A percentile compares a stretch with the other conserved stretches of the same genome.
Evolutionary conservation across 1,139 yeast species (phyloP).

Genomic region (Magnusiomyces tetraspermus): DNA sequence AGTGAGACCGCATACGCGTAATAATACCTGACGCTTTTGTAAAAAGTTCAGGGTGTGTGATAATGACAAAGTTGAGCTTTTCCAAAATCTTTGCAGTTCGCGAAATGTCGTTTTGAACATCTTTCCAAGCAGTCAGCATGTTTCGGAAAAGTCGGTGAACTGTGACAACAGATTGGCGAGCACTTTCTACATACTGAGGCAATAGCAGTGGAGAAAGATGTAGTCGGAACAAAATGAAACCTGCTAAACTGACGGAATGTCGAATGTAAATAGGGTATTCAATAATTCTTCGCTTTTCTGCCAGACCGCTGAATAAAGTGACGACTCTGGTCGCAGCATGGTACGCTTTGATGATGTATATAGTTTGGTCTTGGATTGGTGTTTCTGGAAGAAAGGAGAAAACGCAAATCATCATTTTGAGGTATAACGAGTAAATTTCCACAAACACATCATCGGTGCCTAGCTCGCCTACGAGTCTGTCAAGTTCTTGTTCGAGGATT

Average conservation of each 20-base stretch:
- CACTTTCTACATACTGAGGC: slow-evolving; percentile 74
- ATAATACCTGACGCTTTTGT: slow-evolving; percentile 63
- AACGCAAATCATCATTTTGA: slow-evolving; percentile 73
- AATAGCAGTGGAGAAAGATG: slow-evolving; percentile 71
- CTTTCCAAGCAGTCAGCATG: slow-evolving; percentile 85
- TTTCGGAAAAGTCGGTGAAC: slow-evolving; percentile 82
- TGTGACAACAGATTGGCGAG: slow-evolving; percentile 87
- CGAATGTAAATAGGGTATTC: slow-evolving; percentile 83
- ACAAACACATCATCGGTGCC: slow-evolving; percentile 48
- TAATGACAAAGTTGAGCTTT: slow-evolving; percentile 74
- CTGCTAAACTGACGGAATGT: slow-evolving; percentile 76
- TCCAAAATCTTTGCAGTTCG: slow-evolving; percentile 91
- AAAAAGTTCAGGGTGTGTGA: slow-evolving; percentile 79
- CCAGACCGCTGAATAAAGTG: slow-evolving; percentile 63
- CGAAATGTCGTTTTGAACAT: slow-evolving; percentile 80
- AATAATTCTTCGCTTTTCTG: slow-evolving; percentile 58
- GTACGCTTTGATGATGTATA: slow-evolving; percentile 75
- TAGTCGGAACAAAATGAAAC: slow-evolving; percentile 66
- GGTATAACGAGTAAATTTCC: slow-evolving; percentile 73
- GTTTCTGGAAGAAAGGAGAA: slow-evolving; percentile 90
- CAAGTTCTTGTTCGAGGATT: slow-evolving; percentile 69
- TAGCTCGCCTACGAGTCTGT: slow-evolving; percentile 54
- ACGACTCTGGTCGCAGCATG: slow-evolving; percentile 72
- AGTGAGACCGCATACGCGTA: slow-evolving; percentile 81
- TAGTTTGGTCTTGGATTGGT: slow-evolving; percentile 79